Conservation (phyloP, 1,284 basidiomycete species). For the Moesziomyces parantarcticus region DNA sequence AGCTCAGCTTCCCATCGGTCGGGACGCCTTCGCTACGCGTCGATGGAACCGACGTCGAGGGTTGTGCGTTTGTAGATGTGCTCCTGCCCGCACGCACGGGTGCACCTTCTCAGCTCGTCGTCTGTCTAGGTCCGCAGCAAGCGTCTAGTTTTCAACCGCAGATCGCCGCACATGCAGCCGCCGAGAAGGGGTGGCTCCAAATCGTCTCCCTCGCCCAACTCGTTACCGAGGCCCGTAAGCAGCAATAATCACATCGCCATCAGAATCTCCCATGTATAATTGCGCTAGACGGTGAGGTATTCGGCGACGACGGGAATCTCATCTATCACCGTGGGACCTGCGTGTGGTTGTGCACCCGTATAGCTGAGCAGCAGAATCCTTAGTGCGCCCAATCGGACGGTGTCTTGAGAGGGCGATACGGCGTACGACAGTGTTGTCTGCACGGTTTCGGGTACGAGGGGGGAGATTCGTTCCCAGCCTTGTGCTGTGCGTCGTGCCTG, state of each 20-base stretch:
- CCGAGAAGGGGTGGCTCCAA: not conserved
- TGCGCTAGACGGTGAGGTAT: not conserved
- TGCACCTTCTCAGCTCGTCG: slow-evolving; percentile 20
- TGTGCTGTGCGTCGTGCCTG: too few relatives aligned
- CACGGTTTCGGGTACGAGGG: not conserved
- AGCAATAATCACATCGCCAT: not conserved
- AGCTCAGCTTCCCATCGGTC: slow-evolving; percentile 37
- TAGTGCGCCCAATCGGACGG: slow-evolving; percentile 13
- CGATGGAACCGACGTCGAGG: slow-evolving; percentile 4
- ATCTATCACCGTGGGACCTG: not conserved
- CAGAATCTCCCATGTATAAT: not conserved
- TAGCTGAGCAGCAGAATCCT: slow-evolving; percentile 9
- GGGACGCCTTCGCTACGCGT: slow-evolving; percentile 6
- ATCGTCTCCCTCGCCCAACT: not conserved
- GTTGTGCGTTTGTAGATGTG: slow-evolving; percentile 43
- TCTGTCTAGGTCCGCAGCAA: slow-evolving; percentile 11
- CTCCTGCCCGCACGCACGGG: slow-evolving; percentile 10
- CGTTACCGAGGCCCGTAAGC: not conserved
- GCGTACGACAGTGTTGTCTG: not conserved
- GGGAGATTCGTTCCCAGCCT: not conserved
- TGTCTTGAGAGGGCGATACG: not conserved
- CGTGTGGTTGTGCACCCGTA: not conserved
- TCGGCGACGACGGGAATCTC: slow-evolving; percentile 12
- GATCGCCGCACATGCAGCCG: slow-evolving; percentile 1
- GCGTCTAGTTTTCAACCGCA: not conserved